Conservation (phyloP, 1,139 yeast genomes). For the Suhomyces panamericanus region DNA sequence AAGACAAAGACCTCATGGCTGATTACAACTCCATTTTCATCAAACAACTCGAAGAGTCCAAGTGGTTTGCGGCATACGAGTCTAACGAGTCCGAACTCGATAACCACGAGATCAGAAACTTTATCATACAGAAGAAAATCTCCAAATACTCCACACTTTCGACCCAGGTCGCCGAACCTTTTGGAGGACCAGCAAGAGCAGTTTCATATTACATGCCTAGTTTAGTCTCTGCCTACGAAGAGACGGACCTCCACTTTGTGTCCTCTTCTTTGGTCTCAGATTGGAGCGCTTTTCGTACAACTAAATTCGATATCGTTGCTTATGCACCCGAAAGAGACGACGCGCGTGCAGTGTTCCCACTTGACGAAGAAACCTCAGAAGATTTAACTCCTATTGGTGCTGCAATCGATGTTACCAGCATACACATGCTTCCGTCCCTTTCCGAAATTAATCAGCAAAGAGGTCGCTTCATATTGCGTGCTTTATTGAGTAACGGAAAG, state of each 20-base stretch:
- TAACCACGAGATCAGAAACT: constrained; percentile 21
- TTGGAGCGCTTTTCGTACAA: constrained; percentile 33
- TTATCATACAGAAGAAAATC: constrained; percentile 16
- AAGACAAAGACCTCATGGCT: constrained; percentile 3
- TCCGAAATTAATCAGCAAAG: constrained; percentile 53
- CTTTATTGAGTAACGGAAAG: constrained; percentile 62
- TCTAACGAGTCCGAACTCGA: constrained; percentile 23
- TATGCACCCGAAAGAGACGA: constrained; percentile 60
- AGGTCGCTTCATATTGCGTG: constrained; percentile 62
- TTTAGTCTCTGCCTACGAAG: constrained; percentile 46
- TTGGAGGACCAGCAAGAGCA: constrained; percentile 49
- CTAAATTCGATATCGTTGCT: constrained; percentile 17
- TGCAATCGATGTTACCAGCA: constrained; percentile 55
- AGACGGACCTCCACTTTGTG: constrained; percentile 35
- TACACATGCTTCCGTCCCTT: constrained; percentile 45
- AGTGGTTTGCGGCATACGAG: constrained; percentile 27
- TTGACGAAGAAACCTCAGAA: constrained; percentile 60
- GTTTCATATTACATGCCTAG: constrained; percentile 48
- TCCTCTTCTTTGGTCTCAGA: constrained; percentile 69
- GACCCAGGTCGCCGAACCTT: constrained; percentile 59
- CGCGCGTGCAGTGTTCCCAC: constrained; percentile 69
- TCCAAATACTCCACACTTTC: constrained; percentile 22
- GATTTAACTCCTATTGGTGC: constrained; percentile 75
- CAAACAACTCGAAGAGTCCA: constrained; percentile 5
- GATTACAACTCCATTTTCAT: constrained; percentile 10